phyloP scores from a whole-genome alignment of 805 yeast species.

The Metschnikowia sp. region DNA sequence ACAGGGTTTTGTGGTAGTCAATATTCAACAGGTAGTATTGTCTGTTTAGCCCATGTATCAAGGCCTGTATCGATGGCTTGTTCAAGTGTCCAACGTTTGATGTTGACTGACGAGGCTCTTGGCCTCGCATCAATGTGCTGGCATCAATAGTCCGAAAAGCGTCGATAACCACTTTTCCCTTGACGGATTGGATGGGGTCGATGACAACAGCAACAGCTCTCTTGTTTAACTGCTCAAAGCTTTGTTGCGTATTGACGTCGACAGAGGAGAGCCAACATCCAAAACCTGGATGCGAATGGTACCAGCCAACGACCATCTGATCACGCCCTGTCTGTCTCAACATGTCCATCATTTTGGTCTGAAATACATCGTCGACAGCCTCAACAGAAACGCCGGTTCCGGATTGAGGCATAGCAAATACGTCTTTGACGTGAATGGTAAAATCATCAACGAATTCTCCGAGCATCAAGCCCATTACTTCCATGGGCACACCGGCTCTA shows the following conservation, averaged over 20 bases:
- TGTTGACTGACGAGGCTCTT: constrained; percentile 96
- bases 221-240: constrained; percentile 91
- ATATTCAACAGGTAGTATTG: constrained; percentile 94
- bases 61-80: constrained; percentile 94
- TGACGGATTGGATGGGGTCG: constrained; percentile 97
- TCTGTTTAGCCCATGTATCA: constrained; percentile 95
- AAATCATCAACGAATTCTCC: constrained; percentile 98
- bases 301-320: constrained; percentile 99
- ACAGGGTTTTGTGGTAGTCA: constrained; percentile 86
- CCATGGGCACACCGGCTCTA: constrained; percentile 81
- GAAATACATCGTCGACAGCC: constrained; percentile 98
- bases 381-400: constrained; percentile 99
- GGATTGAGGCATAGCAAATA: constrained; percentile 98
- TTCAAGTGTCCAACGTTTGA: constrained; percentile 92
- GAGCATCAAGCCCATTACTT: constrained; percentile 94
- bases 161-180: constrained; percentile 98
- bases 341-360: constrained; percentile 99
- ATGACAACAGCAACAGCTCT: constrained; percentile 98
- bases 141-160: constrained; percentile 95
- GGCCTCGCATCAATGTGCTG: constrained; percentile 86
- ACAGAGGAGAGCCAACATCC: constrained; percentile 99
- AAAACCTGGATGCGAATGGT: constrained; percentile 98
- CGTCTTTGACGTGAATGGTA: constrained; percentile 95
- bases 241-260: constrained; percentile 96
- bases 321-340: constrained; percentile 98